Base-by-base conservation (phyloP, 2,329 filamentous ascomycete genomes). In the Arthroderma sp. region DNA sequence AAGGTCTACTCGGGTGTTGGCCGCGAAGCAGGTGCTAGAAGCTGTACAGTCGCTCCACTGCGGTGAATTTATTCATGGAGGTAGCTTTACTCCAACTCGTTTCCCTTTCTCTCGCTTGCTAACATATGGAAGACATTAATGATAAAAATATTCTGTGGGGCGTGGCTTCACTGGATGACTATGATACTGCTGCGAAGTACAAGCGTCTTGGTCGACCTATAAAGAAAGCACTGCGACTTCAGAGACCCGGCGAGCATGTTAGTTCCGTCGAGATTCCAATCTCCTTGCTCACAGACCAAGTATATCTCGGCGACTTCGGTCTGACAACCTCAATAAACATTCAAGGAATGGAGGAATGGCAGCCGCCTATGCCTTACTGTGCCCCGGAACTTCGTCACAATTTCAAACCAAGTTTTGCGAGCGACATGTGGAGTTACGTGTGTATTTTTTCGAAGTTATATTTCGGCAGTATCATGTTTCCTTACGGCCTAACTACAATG, bases 351-450 rank as follows among this genome's bases (percentile, higher is more conserved):
- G 38, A 29, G 34, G 41, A 46, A 7, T 6, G 38, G 4, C 15
- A 22, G 3, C 49, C 49, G 34, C 44, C 49, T 43, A 38, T 41
- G 5, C 11, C 41, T 9, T 45, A 38, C 44, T 50, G 49, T 40
- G 45, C 49, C 33, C 49, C 49, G 22, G 49, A 50, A 6, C 29
- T 44, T 8, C 44, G 49, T 40, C 49, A 50, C 32, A 36, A 30
- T 10, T 6, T 40, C 9, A 29, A 31, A 29, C 44, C 47, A 39
- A 49, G 47, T 28, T 42, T 47, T 44, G 47, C 49, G 33, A 45
- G 44, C 47, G 49, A 50, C 40, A 50, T 50, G n/a, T 50, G 49
- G 49, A 49, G 49, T 39, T 50, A 50, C 40, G 49, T 50, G 49
- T 38, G 39, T 27, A 32, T 50, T 1, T 50, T 50, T 42, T 31